phyloP scores from a whole-genome alignment of 2,329 filamentous ascomycete species.

The Monosporascus sp. region DNA sequence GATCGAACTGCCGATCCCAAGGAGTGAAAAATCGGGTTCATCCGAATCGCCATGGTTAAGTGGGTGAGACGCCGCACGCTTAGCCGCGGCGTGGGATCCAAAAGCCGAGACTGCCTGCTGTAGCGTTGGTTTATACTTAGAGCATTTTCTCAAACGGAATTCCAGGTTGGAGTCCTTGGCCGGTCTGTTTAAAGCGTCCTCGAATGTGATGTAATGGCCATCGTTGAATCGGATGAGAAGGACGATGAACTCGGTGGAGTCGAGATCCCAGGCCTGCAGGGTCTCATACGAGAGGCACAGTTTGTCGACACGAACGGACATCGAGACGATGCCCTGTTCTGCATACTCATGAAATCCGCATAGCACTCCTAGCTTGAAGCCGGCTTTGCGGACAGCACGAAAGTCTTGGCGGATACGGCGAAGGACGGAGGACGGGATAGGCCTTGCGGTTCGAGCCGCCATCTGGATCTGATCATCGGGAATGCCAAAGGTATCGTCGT shows the following conservation, averaged over 20 bases:
- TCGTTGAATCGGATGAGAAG: slow-evolving; percentile 61
- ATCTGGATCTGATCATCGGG: slow-evolving; percentile 12
- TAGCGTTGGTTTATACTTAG: slow-evolving; percentile 64
- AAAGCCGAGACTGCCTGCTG: slow-evolving; percentile 50
- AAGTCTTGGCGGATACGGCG: slow-evolving; percentile 56
- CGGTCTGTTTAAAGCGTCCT: slow-evolving; percentile 42
- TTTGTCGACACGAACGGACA: slow-evolving; percentile 65
- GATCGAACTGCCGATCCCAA: slow-evolving; percentile 69
- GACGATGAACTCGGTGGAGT: slow-evolving; percentile 62
- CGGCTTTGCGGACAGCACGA: slow-evolving; percentile 51
- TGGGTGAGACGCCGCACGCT: neutral
- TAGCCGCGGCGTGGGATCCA: slow-evolving; percentile 17
- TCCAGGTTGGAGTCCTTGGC: slow-evolving; percentile 30
- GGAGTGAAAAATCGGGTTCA: slow-evolving; percentile 37
- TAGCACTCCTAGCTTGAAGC: slow-evolving; percentile 64
- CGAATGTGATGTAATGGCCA: slow-evolving; percentile 54
- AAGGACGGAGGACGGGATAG: slow-evolving; percentile 2
- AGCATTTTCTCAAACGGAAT: slow-evolving; percentile 66
- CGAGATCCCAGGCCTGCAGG: slow-evolving; percentile 71
- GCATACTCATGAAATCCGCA: slow-evolving; percentile 37
- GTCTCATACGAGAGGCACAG: slow-evolving; percentile 70
- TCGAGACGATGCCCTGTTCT: slow-evolving; percentile 47
- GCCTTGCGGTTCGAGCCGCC: neutral
- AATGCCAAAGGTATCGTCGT: slow-evolving; percentile 27
- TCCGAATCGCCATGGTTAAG: slow-evolving; percentile 3